Conservation (phyloP, 2,329 filamentous ascomycete genomes). For the Hypoxylon sp. region DNA sequence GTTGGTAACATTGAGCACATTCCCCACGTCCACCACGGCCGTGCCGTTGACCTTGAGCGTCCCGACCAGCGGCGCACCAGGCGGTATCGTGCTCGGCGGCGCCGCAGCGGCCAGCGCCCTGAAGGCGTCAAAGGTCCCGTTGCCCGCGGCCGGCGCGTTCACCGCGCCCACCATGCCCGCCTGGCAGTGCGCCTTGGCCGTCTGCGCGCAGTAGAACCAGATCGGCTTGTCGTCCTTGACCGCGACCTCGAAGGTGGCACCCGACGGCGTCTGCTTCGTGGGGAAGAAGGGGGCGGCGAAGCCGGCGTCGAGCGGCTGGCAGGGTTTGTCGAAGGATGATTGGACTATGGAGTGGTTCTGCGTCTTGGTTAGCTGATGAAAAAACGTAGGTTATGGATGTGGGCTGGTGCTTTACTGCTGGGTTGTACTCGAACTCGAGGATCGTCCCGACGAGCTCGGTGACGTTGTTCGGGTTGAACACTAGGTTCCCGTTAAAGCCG, state of each 20-base stretch:
- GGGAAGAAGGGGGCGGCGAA: slow-evolving; percentile 57
- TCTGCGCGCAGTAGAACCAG: slow-evolving; percentile 56
- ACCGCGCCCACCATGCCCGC: slow-evolving; percentile 62
- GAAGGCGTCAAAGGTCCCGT: slow-evolving; percentile 56
- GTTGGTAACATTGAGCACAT: slow-evolving; percentile 45
- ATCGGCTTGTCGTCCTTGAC: slow-evolving; percentile 51
- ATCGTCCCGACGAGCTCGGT: slow-evolving; percentile 50
- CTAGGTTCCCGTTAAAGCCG: slow-evolving; percentile 48
- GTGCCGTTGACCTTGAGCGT: slow-evolving; percentile 52
- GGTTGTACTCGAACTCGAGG: slow-evolving; percentile 54
- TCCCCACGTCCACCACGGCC: slow-evolving; percentile 46
- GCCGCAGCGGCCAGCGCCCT: slow-evolving; percentile 50
- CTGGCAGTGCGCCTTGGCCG: slow-evolving; percentile 52
- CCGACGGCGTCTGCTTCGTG: slow-evolving; percentile 48
- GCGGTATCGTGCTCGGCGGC: slow-evolving; percentile 51
- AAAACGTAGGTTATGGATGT: no score
- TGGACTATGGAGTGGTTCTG: slow-evolving; percentile 56
- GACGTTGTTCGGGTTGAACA: slow-evolving; percentile 53
- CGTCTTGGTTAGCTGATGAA: neutral
- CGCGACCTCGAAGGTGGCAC: slow-evolving; percentile 51
- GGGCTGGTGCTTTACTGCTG: slow-evolving; percentile 38
- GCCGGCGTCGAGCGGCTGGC: slow-evolving; percentile 53
- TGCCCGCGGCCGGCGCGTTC: slow-evolving; percentile 54
- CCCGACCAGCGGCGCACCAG: slow-evolving; percentile 51
- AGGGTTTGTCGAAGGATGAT: slow-evolving; percentile 56